phyloP scores from a whole-genome alignment of 257 asterid genomes.

The Verbena officinalis region DNA sequence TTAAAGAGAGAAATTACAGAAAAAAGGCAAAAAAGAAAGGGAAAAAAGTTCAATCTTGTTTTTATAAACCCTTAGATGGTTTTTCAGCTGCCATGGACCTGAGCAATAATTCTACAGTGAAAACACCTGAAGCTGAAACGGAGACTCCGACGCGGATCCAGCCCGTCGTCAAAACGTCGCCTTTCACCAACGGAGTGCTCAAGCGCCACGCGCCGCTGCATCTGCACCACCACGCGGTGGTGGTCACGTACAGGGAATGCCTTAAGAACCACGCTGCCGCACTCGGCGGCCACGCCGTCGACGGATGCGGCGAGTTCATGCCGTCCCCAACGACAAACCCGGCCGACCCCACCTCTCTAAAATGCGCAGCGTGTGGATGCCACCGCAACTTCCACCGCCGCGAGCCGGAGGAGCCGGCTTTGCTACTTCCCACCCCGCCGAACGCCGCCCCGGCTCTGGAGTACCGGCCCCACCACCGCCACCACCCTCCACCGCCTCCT shows the following conservation, averaged over 20 bases:
- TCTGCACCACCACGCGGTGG: conserved; percentile 33
- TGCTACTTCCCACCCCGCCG: conserved; percentile 28
- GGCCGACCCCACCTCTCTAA: conserved; percentile 43
- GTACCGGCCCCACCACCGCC: conserved; percentile 77
- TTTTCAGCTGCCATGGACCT: conserved; percentile 38
- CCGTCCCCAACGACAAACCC: conserved; percentile 38
- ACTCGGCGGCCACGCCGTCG: conserved; percentile 56
- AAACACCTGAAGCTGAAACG: conserved; percentile 43
- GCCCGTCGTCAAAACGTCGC: conserved; percentile 26
- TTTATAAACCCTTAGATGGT: conserved; percentile 7
- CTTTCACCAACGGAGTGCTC: conserved; percentile 46
- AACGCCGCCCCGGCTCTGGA: conserved; percentile 50
- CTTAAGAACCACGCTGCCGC: conserved; percentile 58
- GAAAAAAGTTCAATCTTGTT: neutral
- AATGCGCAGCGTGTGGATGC: conserved; percentile 63
- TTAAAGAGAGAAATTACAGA: too few species aligned
- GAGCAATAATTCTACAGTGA: conserved; percentile 35
- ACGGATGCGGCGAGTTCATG: conserved; percentile 69
- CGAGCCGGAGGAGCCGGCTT: conserved; percentile 38
- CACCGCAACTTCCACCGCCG: conserved; percentile 76
- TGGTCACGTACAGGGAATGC: conserved; percentile 52
- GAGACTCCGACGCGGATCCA: conserved; percentile 41
- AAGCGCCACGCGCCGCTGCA: conserved; percentile 51
- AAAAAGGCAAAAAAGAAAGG: neutral
- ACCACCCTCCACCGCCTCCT: conserved; percentile 56